A percentile compares a stretch with the other conserved stretches of the same genome.
These are phyloP conservation scores for Fagopyrum esculentum DNA, from an alignment of 148 eudicot species.

Conservation along the genomic window DNA sequence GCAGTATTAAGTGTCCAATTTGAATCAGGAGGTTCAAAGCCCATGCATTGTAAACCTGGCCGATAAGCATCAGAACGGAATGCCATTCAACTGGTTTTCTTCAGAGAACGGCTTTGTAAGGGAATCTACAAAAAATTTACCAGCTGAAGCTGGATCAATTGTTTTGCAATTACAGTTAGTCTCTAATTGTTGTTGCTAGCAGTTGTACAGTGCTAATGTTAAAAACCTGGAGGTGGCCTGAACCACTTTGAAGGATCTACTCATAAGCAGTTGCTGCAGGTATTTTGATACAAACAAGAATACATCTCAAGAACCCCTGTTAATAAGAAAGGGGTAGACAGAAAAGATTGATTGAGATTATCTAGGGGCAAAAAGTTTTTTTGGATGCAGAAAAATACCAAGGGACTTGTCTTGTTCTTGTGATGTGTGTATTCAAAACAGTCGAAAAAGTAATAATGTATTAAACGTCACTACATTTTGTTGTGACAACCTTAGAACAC, in stretches of 20 bases:
- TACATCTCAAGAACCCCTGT: not conserved
- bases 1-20: not conserved
- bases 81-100: not conserved
- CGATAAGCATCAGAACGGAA: not conserved
- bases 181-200: not conserved
- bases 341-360: not conserved
- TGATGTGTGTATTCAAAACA: not conserved
- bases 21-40: not conserved
- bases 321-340: not conserved
- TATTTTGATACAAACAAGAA: not conserved
- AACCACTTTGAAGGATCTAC: not conserved
- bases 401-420: not conserved
- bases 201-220: too few relatives aligned
- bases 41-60: not conserved
- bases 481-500: not conserved
- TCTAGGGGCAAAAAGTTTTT: not conserved
- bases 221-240: not conserved
- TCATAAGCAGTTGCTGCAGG: not conserved
- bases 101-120: not conserved
- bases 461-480: not conserved
- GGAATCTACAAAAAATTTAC: not conserved
- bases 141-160: not conserved
- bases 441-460: not conserved
- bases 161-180: not conserved
- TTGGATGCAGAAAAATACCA: not conserved